Percentiles rank a stretch among this genome's conserved stretches.
These are phyloP conservation scores for Lagenidium giganteum DNA, from an alignment of 352 stramenopile species.

Conservation along the genomic window DNA sequence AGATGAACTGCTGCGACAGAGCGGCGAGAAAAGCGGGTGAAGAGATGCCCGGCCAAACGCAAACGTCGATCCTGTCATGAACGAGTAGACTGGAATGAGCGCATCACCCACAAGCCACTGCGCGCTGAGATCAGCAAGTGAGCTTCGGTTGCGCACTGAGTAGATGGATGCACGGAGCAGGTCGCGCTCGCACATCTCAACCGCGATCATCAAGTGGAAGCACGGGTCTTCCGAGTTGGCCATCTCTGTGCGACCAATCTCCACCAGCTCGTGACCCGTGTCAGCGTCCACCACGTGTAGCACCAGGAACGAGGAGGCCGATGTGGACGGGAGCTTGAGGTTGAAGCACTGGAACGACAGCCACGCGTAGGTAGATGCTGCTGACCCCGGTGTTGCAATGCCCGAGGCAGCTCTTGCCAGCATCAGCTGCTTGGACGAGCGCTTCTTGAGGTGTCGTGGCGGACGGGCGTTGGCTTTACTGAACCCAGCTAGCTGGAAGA, in stretches of 20 bases:
- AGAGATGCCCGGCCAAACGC: constrained; percentile 31
- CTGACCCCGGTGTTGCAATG: background rate
- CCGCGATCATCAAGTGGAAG: constrained; percentile 74
- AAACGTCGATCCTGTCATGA: constrained; percentile 23
- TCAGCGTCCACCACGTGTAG: constrained; percentile 48
- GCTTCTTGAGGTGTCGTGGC: no score
- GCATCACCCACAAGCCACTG: constrained; percentile 74
- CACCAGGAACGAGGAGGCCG: constrained; percentile 60
- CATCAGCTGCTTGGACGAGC: no score
- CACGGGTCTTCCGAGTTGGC: constrained; percentile 62
- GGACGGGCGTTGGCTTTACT: no score
- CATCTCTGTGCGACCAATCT: constrained; percentile 76
- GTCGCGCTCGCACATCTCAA: constrained; percentile 46
- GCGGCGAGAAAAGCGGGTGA: constrained; percentile 54
- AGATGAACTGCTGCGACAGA: constrained; percentile 53
- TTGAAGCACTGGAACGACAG: constrained; percentile 84
- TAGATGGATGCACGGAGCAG: constrained; percentile 67
- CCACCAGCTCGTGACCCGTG: constrained; percentile 28
- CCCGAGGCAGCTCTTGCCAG: no score
- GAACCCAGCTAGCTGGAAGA: no score
- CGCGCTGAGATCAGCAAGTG: constrained; percentile 51
- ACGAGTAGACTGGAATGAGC: constrained; percentile 44
- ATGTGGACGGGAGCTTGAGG: constrained; percentile 60
- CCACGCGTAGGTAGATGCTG: constrained; percentile 35
- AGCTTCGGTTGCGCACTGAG: constrained; percentile 47